These are phyloP conservation scores for Starmerella asiatica DNA, from an alignment of 805 yeast genomes.

Conservation along the genomic window DNA sequence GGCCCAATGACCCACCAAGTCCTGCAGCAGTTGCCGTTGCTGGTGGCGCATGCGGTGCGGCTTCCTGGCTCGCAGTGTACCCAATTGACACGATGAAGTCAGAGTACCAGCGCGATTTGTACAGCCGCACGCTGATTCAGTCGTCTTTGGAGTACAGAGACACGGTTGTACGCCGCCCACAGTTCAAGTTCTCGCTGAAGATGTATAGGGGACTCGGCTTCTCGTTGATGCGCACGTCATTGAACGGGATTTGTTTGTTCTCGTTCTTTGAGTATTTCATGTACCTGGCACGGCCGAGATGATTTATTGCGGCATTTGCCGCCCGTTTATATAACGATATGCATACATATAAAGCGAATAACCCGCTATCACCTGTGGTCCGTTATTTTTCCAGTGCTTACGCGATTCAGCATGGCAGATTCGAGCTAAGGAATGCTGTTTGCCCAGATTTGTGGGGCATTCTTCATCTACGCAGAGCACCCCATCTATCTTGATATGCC, in stretches of 20 bases:
- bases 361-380: too few relatives aligned
- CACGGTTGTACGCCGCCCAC: constrained; percentile 25
- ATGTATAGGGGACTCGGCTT: constrained; percentile 71
- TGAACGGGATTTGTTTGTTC: constrained; percentile 65
- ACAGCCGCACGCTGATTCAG: constrained; percentile 45
- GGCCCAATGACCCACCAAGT: constrained; percentile 22
- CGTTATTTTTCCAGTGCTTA: too few relatives aligned
- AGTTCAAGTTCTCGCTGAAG: constrained; percentile 28
- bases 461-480: too few relatives aligned
- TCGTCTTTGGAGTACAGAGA: constrained; percentile 33
- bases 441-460: too few relatives aligned
- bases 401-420: too few relatives aligned
- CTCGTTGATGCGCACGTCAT: constrained; percentile 53
- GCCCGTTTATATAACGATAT: too few relatives aligned
- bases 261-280: constrained; percentile 55
- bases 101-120: constrained; percentile 58
- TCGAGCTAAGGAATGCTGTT: too few relatives aligned
- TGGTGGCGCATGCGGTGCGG: constrained; percentile 68
- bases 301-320: too few relatives aligned
- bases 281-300: constrained; percentile 23
- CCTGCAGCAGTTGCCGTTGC: constrained; percentile 45
- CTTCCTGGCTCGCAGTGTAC: constrained; percentile 62
- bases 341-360: too few relatives aligned
- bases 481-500: too few relatives aligned
- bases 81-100: constrained; percentile 75